Base-by-base conservation (phyloP, 768 basidiomycete species). In the Mycena vitilis region DNA sequence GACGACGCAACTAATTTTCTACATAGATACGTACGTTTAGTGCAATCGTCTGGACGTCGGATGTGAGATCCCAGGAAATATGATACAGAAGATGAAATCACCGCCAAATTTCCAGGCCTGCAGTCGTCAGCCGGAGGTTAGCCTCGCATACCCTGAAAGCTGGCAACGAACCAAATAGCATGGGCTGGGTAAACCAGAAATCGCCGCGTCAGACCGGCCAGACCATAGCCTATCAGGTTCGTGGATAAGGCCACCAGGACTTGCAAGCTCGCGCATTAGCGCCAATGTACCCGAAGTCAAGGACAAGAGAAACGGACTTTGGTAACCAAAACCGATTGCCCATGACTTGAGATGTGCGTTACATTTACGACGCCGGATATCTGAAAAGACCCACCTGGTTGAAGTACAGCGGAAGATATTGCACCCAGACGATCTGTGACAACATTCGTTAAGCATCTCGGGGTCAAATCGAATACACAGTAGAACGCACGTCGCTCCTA, bases 111-210 rank as follows among this genome's bases (percentile, higher is more conserved):
- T 30, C n/a, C 15, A 0, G 49, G 64, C 64, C 64, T 65, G 45
- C 3, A 45, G 34, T 16, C 10, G n/a, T 40, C 55, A 38, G 20
- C 13, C 37, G 2, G 20, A 23, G 38, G 7, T 10, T 5, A 12
- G 18, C 6, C 20, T 57, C 22, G 20, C 5, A 18, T 8, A 15
- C 11, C 25, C 42, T 7, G 20, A 13, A 25, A 30, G 20, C 13
- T 20, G 25, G 25, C 15, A 37, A 82, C 83, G 8, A 86, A 88
- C 86, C 88, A 90, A 75, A 89, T 84, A 81, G 87, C 87, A 74
- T 81, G 82, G 62, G 79, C 73, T 2, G 82, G 88, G 75, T 86
- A 90, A 56, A 90, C 86, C 61, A 90, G 82, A 81, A 88, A 87
- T 62, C 82, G 79, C 52, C 89, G 82, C 44, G 83, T 79, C 48